A percentile compares a stretch with the other conserved stretches of the same genome.
Evolutionary conservation across 768 basidiomycete species (phyloP).

Genomic region (Nevesoporus exiguus): DNA sequence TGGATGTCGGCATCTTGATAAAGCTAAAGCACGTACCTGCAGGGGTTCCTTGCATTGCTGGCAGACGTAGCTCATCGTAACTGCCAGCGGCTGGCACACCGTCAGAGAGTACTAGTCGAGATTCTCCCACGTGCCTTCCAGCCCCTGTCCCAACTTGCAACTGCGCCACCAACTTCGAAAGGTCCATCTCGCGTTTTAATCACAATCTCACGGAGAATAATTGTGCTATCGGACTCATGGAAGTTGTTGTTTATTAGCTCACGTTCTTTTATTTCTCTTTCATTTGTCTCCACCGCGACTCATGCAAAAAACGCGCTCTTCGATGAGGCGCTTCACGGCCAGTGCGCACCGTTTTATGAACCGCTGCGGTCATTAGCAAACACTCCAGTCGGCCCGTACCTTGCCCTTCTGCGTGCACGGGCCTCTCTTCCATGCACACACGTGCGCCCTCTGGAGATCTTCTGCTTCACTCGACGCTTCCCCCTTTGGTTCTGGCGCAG

Average conservation of each 20-base stretch:
- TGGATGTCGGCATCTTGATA: not conserved
- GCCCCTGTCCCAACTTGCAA: not conserved
- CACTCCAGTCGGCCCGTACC: not conserved
- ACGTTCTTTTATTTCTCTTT: no score
- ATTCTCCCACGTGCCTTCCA: not conserved
- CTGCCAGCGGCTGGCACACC: no score
- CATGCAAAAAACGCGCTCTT: not conserved
- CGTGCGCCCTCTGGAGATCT: not conserved
- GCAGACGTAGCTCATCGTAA: slow-evolving; percentile 54
- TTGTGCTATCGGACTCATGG: no score
- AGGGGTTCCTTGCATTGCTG: slow-evolving; percentile 92
- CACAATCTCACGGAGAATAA: no score
- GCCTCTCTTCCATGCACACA: not conserved
- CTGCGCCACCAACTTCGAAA: no score
- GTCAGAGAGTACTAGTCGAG: no score
- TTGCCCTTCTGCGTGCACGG: not conserved
- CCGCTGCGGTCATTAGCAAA: no score
- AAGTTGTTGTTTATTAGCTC: no score
- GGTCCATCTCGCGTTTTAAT: no score
- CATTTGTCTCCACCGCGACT: slow-evolving; percentile 8
- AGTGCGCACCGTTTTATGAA: not conserved
- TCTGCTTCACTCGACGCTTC: not conserved
- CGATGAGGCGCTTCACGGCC: not conserved
- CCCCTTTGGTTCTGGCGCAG: not conserved
- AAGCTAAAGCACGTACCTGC: slow-evolving; percentile 47